Base-by-base conservation (phyloP, 2,329 filamentous ascomycete genomes). In the Alternaria sp. region DNA sequence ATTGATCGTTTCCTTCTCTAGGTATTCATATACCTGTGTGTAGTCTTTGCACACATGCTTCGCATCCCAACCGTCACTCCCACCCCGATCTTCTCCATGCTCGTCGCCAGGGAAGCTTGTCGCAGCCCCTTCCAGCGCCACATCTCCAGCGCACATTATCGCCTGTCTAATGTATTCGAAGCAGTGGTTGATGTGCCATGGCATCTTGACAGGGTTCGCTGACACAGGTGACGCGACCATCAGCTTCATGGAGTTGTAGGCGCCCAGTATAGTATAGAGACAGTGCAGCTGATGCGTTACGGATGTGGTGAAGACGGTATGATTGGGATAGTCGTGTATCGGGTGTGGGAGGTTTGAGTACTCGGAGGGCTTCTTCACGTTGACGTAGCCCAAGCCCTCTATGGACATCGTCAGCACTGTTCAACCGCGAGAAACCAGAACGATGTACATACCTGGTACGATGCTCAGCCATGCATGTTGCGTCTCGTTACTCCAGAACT, bases 261-360 rank as follows among this genome's bases (percentile, higher is more conserved):
- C 75, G 46, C 73, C 73, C 21, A 77, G 57, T 43, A 78, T 73
- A 10, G 75, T 73, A 52, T 78, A 75, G 21, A 78, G 67, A 44
- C 75, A 79, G 57, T 79, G 76, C 11, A 79, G 66, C 57, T 78
- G 76, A 51, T 78, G 75, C 17, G 75, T 79, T 52, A 79, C 68
- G 5, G 71, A 75, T 0, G 75, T 79, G 0, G 76, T 79, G 49
- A 69, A 78, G 25, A 78, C 75, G 25, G 71, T 72, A 10, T 70
- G 62, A 40, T 70, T 69, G 28, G 70, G 61, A 57, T 77, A 78
- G 61, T 77, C 73, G 68, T 77, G 75, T 49, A 78, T 73, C 4
- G 76, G 75, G 13, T 64, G 61, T 1, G 76, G 75, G 51, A 79
- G 70, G 53, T 76, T 72, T 45, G 69, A 61, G 56, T 75, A 72